Base-by-base conservation (phyloP, 208 protist species). In the Porcisia deanei region DNA sequence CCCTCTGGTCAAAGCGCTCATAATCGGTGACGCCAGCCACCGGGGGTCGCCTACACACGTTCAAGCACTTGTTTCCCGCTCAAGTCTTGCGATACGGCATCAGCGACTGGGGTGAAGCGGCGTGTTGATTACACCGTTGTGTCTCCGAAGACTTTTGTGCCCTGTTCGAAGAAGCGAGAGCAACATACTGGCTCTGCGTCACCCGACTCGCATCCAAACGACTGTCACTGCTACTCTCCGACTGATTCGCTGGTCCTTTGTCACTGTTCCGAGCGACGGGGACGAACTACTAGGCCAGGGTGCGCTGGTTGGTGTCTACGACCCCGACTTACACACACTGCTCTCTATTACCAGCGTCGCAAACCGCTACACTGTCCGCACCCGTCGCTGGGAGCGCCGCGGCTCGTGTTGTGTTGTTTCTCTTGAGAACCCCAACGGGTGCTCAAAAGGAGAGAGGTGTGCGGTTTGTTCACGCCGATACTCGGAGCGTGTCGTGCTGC, bases 401-500 rank as follows among this genome's bases (percentile, higher is more conserved):
- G 90, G 18, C 77, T 94, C 0, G 92, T 96, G 41, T 76, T 93
- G 60, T 96, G 92, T 80, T 87, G 90, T 14, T 94, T 93, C 64
- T 30, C 64, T 70, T 3, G 75, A 80, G 34, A 47, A 88, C 45
- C 77, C 74, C 12, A 49, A 60, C 16, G 87, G 71, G 47, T 97
- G 92, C 77, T 71, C 39, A 25, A 92, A 85, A 72, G 85, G 86
- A 3, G 80, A 77, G 5, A 30, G 69, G 45, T 97, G 92, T 78
- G 93, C 30, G 88, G 82, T 95, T 95, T 82, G 88, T 97, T 54
- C 92, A 97, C 81, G 90, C 86, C 39, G 86, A 92, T 73, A 41
- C 84, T 10, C 79, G 71, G 47, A 71, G 66, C 64, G 78, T 57
- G 0, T 61, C 75, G 9, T 82, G 89, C 45, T 74, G 76, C 73